phyloP scores from a whole-genome alignment of 140 eudicot genomes.

The Anethum foeniculum region DNA sequence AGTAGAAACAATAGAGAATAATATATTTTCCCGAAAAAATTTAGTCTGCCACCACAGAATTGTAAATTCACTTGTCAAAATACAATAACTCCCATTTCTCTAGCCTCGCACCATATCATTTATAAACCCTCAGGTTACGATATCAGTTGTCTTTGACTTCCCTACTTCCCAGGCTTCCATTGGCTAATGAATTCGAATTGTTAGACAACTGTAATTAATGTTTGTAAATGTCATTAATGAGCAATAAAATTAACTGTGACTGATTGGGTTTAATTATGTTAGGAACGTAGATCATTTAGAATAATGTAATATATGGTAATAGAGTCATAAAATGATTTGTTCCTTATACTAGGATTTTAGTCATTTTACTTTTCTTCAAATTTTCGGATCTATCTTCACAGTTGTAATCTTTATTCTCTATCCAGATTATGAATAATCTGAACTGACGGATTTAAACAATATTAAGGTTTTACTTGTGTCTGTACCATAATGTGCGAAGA shows the following conservation, averaged over 20 bases:
- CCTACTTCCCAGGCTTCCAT: neutral
- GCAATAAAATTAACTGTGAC: neutral
- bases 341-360: neutral
- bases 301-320: neutral
- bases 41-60: neutral
- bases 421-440: neutral
- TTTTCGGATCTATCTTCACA: neutral
- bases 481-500: neutral
- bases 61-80: neutral
- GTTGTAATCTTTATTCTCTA: too few relatives aligned
- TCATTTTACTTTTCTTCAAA: neutral
- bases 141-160: neutral
- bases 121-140: neutral
- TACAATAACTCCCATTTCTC: neutral
- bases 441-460: neutral
- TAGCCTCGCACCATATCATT: neutral
- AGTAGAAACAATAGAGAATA: neutral
- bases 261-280: neutral
- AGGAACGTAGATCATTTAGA: neutral
- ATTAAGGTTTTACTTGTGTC: neutral
- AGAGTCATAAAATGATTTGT: neutral
- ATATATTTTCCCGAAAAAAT: neutral
- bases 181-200: neutral
- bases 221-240: too few relatives aligned
- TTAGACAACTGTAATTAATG: neutral